Evolutionary conservation across 352 stramenopile genomes (phyloP).

Genomic region (Pseudoperonospora humuli): DNA sequence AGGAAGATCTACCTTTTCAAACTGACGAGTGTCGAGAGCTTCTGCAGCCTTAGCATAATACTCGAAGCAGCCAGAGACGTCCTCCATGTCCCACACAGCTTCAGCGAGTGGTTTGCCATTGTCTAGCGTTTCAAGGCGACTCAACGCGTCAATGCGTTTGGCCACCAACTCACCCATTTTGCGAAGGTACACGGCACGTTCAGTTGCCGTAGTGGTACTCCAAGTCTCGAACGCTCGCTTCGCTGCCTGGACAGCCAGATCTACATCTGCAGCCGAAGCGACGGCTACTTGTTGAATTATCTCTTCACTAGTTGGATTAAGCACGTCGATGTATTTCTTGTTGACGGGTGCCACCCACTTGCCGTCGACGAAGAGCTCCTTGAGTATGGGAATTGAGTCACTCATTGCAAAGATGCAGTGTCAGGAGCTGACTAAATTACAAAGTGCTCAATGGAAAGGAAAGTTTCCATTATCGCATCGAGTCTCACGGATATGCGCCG

Average conservation of each 20-base stretch:
- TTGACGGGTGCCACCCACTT: constrained; percentile 38
- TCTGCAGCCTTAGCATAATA: constrained; percentile 90
- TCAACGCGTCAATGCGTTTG: constrained; percentile 41
- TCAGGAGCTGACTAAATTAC: background rate
- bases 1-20: constrained; percentile 67
- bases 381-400: background rate
- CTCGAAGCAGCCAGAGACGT: constrained; percentile 78
- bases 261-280: constrained; percentile 34
- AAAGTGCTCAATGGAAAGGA: no score
- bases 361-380: constrained; percentile 13
- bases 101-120: constrained; percentile 90
- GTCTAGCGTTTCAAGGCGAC: constrained; percentile 88
- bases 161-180: constrained; percentile 15
- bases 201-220: constrained; percentile 32
- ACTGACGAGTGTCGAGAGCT: no score
- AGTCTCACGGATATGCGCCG: no score
- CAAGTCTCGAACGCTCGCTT: constrained; percentile 36
- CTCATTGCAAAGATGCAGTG: background rate
- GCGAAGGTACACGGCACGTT: constrained; percentile 25
- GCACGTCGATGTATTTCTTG: constrained; percentile 18
- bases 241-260: constrained; percentile 41
- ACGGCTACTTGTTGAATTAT: constrained; percentile 46
- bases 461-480: no score
- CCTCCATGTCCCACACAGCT: constrained; percentile 62
- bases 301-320: constrained; percentile 49